Base-by-base conservation (phyloP, 2,329 filamentous ascomycete species). In the Fusarium mundagurra region DNA sequence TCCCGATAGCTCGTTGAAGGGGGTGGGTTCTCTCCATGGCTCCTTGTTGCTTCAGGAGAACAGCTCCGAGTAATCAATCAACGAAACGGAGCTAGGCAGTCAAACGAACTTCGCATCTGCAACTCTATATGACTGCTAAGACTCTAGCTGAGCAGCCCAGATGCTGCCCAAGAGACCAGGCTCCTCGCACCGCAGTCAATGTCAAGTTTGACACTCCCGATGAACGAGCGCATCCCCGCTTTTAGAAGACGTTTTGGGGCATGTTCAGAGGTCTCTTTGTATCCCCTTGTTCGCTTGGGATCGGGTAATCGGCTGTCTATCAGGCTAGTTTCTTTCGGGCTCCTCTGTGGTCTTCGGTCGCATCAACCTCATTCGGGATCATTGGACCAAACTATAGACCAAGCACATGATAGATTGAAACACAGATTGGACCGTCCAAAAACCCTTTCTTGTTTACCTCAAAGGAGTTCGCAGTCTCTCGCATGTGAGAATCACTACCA, bases 71-170 rank as follows among this genome's bases (percentile, higher is more conserved):
- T 14, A 3, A 33, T 13, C 10, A 22, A 29, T 20, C 0, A 29
- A 17, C 7, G n/a, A 22, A 38, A 22, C 5, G 7, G 3, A 27
- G 13, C 13, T 27, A 7, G 1, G 16, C 5, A 8, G 4, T 17
- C 13, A 9, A 16, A 12, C 3, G 3, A 6, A 6, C 3, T 14
- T 27, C 20, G 12, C 1, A 27, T 17, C 9, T 5, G 2, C 0
- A 36, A 36, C 50, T 22, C 4, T 8, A 27, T 16, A 16, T 22
- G 1, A 16, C 8, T 16, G 5, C 13, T 22, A 11, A 38, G 3
- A 13, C 14, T 12, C 6, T 24, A 20, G 50, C 20, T 6, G 5
- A 27, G 18, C 2, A 3, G 5, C 10, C n/a, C 18, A 27, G 5
- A 38, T 38, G n/a, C 5, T 27, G 5, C 5, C 24, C 5, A 22